Conservation (phyloP, 2,329 filamentous ascomycete species). For the Lecanicillium sp. region DNA sequence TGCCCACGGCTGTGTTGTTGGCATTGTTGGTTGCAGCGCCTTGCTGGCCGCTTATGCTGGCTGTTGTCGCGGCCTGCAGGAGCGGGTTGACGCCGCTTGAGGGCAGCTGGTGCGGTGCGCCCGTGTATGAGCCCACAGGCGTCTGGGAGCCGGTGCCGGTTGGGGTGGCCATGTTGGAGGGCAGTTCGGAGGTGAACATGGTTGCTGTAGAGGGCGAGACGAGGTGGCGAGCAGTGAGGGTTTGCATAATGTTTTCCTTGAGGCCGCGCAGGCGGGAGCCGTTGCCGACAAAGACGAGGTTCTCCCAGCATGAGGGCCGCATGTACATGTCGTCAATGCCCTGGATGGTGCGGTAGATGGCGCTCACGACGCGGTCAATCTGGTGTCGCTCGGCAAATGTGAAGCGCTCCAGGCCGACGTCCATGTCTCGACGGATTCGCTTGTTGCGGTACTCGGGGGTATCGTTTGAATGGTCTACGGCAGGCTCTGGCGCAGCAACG, state of each 20-base stretch:
- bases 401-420: constrained; percentile 71
- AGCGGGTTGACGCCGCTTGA: constrained; percentile 73
- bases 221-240: constrained; percentile 72
- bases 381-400: constrained; percentile 60
- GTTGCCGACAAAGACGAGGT: constrained; percentile 84
- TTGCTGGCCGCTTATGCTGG: constrained; percentile 35
- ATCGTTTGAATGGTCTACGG: constrained; percentile 11
- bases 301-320: constrained; percentile 84
- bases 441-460: constrained; percentile 41
- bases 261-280: constrained; percentile 69
- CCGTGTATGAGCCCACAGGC: constrained; percentile 58
- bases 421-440: constrained; percentile 57
- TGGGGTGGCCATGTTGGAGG: constrained; percentile 87
- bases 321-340: constrained; percentile 77
- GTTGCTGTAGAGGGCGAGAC: constrained; percentile 88
- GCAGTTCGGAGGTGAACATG: constrained; percentile 94
- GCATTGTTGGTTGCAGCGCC: constrained; percentile 31
- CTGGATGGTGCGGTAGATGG: constrained; percentile 76
- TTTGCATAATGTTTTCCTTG: constrained; percentile 78
- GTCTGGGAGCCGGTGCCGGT: constrained; percentile 87
- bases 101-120: constrained; percentile 44
- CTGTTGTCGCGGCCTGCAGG: constrained; percentile 81
- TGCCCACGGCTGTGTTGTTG: constrained; percentile 21
- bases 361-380: constrained; percentile 74
- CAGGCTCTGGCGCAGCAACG: too few species aligned